phyloP scores from a whole-genome alignment of 208 protist genomes.

The Wallacemonas collosoma region DNA sequence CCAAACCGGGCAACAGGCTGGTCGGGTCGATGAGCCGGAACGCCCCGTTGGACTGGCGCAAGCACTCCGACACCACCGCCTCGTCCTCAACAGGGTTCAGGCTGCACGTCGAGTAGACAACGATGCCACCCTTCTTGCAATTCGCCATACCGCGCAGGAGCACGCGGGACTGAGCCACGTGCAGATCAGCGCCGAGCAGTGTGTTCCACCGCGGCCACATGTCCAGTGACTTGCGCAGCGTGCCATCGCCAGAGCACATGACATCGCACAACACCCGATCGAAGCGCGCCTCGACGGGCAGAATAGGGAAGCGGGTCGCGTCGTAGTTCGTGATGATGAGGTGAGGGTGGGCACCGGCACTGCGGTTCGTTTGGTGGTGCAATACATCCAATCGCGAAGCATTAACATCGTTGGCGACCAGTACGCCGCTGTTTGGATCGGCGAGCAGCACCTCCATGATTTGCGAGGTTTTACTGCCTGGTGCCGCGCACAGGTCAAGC shows the following conservation, averaged over 20 bases:
- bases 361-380: constrained; percentile 78
- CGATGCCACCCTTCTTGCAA: constrained; percentile 79
- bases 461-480: constrained; percentile 91
- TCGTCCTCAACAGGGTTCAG: constrained; percentile 96
- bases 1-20: constrained; percentile 70
- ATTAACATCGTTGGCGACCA: constrained; percentile 93
- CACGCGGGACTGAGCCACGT: constrained; percentile 84
- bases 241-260: constrained; percentile 96
- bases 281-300: constrained; percentile 68
- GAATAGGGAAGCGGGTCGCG: constrained; percentile 76
- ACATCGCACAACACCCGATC: constrained; percentile 95
- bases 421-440: constrained; percentile 48
- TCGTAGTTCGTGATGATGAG: constrained; percentile 92
- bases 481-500: constrained; percentile 90
- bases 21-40: constrained; percentile 89
- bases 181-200: constrained; percentile 80
- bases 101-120: constrained; percentile 97
- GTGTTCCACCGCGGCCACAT: constrained; percentile 92
- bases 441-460: constrained; percentile 74
- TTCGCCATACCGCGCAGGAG: constrained; percentile 80
- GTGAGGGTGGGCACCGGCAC: constrained; percentile 61
- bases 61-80: constrained; percentile 89
- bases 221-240: constrained; percentile 93
- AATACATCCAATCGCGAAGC: constrained; percentile 83
- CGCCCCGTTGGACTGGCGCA: constrained; percentile 54